Percentiles rank a stretch among this genome's conserved stretches.
Conservation (phyloP, 140 eudicot species). For the Oenanthe javanica region DNA sequence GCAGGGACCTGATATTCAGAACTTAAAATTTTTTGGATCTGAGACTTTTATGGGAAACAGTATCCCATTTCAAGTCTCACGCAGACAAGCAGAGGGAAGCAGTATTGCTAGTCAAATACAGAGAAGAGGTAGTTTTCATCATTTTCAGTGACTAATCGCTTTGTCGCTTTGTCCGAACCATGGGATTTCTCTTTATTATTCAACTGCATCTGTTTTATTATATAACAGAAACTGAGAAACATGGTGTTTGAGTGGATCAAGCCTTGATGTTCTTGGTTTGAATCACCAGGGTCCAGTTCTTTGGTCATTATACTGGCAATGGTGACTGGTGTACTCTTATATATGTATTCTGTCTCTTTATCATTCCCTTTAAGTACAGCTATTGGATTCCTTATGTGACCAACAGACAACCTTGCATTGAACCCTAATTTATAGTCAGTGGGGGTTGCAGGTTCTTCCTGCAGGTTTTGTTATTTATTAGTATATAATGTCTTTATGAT, state of each 20-base stretch:
- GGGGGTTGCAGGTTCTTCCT: too few relatives aligned
- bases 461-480: too few relatives aligned
- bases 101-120: not conserved
- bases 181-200: slow-evolving; percentile 11
- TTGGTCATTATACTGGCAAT: too few relatives aligned
- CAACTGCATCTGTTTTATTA: slow-evolving; percentile 2
- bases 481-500: not conserved
- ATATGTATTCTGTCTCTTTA: not conserved
- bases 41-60: not conserved
- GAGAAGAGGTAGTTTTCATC: slow-evolving; percentile 33
- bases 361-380: not conserved
- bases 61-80: not conserved
- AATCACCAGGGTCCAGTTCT: too few relatives aligned
- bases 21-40: slow-evolving; percentile 2
- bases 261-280: not conserved
- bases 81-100: slow-evolving; percentile 16
- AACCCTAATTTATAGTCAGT: not conserved
- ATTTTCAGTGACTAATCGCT: slow-evolving; percentile 19
- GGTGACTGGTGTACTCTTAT: not conserved
- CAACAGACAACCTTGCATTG: not conserved
- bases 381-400: not conserved
- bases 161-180: slow-evolving; percentile 6
- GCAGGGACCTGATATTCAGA: slow-evolving; percentile 15
- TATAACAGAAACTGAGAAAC: slow-evolving; percentile 1
- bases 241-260: slow-evolving; percentile 6